Base-by-base conservation (phyloP, 2,329 filamentous ascomycete genomes). In the Monosporascus sp. region DNA sequence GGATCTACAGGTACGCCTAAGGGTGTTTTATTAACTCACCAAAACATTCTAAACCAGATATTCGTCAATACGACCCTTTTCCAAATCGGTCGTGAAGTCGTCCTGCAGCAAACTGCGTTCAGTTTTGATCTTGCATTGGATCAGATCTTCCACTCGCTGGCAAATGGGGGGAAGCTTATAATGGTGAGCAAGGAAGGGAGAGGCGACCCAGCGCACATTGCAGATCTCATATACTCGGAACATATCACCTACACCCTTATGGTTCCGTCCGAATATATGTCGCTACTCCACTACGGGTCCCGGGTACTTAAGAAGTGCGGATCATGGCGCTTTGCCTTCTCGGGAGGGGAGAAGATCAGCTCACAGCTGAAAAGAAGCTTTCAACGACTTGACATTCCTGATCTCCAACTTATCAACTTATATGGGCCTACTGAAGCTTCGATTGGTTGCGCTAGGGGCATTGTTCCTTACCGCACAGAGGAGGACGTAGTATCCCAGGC, bases 1-100 rank as follows among this genome's bases (percentile, higher is more conserved):
- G 50, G 57, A 37, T 47, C 52, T 22, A 56, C 64, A 49, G 50
- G 60, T 47, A 57, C 7, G 0, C 72, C 72, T 4, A 74, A 73
- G 53, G 72, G 70, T 2, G 63, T 71, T 18, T 14, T 60, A 0
- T 36, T 68, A 2, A 57, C 20, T 1, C 63, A 65, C 36, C 27
- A 22, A 9, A 50, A 34, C n/a, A 5, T 44, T 8, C 6, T 22
- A 6, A 22, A 22, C 14, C 41, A 44, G 20, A 22, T 22, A 5
- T 20, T 7, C 6, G 18, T 5, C 4, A 6, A 3, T 5, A 44
- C 9, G 14, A 11, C 6, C n/a, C 6, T 7, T 8, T 14, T 44
- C n/a, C 9, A 18, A 3, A 6, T 44, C 18, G 41, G 41, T 8
- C 8, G 14, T 5, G 41, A 44, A n/a, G 20, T 44, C n/a, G 20